Base-by-base conservation (phyloP, 2,329 filamentous ascomycete species). In the Sporothrix inflata region DNA sequence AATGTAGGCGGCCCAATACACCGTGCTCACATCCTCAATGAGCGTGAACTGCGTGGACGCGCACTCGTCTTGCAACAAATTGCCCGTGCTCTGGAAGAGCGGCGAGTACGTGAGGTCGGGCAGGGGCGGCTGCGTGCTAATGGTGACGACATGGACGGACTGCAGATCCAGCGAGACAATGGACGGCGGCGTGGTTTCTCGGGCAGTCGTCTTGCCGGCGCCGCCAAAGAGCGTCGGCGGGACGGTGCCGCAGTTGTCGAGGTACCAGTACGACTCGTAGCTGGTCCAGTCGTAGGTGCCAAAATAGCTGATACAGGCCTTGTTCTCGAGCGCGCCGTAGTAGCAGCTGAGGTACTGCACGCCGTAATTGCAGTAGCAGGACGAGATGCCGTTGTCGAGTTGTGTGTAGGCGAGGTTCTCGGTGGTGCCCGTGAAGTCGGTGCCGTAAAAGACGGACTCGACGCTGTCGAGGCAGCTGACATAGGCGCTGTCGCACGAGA, bases 341-440 rank as follows among this genome's bases (percentile, higher is more conserved):
- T 71, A 76, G 69, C 77, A 79, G 70, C 75, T 73, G 11, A 78
- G 73, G 51, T 77, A 78, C 27, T 70, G 63, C 5, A 74, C 53
- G 70, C 77, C 77, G 49, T 76, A 75, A 49, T 45, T 73, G 75
- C 77, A 79, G 70, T 75, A 74, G 69, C 77, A 78, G 11, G 74
- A 69, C 0, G 71, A 72, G 30, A 69, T 55, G 24, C 53, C 68
- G 2, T 6, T 30, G 16, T 45, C 42, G 16, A 53, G 45, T 4
- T 30, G 19, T 12, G 47, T 6, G 21, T 70, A 61, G 21, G 49
- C 34, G 12, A 34, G 40, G 5, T 40, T 14, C n/a, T 66, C 24
- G 1, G 49, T 68, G 38, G 2, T n/a, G 14, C 24, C 21, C 8
- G 38, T 19, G 38, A 8, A 27, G 63, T 19, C 51, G 34, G 70